These are phyloP conservation scores for Yarrowia sp. DNA, from an alignment of 805 yeast genomes.

Conservation along the genomic window DNA sequence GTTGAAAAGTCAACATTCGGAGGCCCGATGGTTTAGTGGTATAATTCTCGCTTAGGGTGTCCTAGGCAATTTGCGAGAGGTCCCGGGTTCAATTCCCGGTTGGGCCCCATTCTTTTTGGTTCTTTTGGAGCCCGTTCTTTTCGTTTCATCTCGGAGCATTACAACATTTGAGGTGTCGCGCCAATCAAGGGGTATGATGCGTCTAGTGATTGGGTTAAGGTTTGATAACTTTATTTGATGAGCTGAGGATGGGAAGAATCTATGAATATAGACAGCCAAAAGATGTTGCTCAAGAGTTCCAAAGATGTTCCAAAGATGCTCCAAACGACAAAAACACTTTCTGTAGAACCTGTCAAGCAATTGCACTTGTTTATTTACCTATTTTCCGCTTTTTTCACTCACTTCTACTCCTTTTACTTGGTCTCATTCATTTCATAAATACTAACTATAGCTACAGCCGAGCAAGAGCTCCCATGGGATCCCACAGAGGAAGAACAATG, in stretches of 20 bases:
- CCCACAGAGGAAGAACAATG: slow-evolving; percentile 67
- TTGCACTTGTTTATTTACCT: too few relatives aligned
- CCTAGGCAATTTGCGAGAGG: slow-evolving; percentile 25
- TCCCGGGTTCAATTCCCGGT: slow-evolving; percentile 26
- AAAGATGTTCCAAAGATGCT: too few relatives aligned
- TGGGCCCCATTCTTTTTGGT: slow-evolving; percentile 20
- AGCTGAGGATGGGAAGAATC: too few relatives aligned
- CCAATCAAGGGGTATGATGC: slow-evolving; percentile 13
- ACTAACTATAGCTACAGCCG: slow-evolving; percentile 7
- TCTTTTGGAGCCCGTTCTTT: background rate
- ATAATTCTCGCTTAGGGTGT: slow-evolving; percentile 26
- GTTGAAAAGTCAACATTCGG: background rate
- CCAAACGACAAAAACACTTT: background rate
- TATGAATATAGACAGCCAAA: too few relatives aligned
- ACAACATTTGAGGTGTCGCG: background rate
- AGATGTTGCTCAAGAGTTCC: too few relatives aligned
- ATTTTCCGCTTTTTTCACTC: too few relatives aligned
- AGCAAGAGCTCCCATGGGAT: slow-evolving; percentile 77
- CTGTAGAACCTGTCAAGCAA: too few relatives aligned
- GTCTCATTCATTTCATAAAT: background rate
- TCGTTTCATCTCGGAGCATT: background rate
- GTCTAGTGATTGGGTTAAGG: background rate
- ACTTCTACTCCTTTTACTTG: too few relatives aligned
- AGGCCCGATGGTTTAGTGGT: slow-evolving; percentile 26
- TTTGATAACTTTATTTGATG: background rate